Evolutionary conservation across 495 filamentous ascomycete genomes (phyloP).

Genomic region (Hypoxylon lienhwacheense): DNA sequence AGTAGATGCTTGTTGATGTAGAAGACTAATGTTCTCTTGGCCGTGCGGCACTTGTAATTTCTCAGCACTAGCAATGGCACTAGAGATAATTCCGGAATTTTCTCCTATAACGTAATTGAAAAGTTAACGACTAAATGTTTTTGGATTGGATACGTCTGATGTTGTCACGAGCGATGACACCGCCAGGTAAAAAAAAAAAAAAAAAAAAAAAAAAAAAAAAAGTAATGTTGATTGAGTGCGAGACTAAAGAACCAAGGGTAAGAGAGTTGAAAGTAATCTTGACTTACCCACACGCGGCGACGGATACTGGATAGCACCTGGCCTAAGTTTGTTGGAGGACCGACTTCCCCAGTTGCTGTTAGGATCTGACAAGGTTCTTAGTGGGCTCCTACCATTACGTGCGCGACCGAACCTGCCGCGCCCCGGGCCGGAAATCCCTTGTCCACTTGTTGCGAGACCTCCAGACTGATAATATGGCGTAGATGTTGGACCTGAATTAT

Average conservation of each 20-base stretch:
- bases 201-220: not conserved
- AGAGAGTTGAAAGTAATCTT: not conserved
- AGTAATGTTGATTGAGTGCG: not conserved
- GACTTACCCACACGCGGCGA: constrained; percentile 48
- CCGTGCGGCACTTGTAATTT: constrained; percentile 63
- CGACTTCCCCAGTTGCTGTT: constrained; percentile 57
- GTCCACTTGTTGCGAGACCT: constrained; percentile 51
- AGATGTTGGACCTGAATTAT: constrained; percentile 43
- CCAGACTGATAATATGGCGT: constrained; percentile 43
- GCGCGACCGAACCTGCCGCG: constrained; percentile 75
- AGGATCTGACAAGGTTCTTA: constrained; percentile 57
- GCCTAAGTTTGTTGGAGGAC: constrained; percentile 37
- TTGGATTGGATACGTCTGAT: too few species aligned
- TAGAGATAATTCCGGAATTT: constrained; percentile 79
- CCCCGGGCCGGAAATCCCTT: constrained; percentile 74
- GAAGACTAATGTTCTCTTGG: constrained; percentile 72
- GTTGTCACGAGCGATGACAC: too few species aligned
- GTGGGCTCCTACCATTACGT: constrained; percentile 65
- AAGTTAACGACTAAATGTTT: constrained; percentile 16
- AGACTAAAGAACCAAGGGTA: not conserved
- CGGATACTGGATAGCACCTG: constrained; percentile 42
- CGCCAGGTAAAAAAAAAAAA: not conserved
- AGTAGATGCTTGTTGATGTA: constrained; percentile 67
- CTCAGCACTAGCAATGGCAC: constrained; percentile 87
- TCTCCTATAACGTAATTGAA: constrained; percentile 35